These are phyloP conservation scores for Penicillium sp. DNA, from an alignment of 2,329 filamentous ascomycete species.

Conservation along the genomic window DNA sequence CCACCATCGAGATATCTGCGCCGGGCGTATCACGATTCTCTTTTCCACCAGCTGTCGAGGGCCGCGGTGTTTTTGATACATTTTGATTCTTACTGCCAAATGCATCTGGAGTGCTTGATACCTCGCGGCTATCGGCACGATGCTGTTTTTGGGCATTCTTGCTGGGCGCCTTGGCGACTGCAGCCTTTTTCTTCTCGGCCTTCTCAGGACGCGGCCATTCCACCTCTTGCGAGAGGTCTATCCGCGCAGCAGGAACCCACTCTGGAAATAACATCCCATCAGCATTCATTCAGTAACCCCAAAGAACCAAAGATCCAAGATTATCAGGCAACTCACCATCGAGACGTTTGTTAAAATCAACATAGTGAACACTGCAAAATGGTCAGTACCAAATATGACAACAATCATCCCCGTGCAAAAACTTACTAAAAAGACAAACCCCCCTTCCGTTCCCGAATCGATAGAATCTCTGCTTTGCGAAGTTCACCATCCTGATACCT, in stretches of 20 bases:
- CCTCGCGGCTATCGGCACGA: conserved; percentile 47
- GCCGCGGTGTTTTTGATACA: conserved; percentile 41
- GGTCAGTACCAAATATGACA: conserved; percentile 5
- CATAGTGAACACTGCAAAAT: conserved; percentile 69
- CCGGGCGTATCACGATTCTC: conserved; percentile 47
- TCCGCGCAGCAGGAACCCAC: conserved; percentile 77
- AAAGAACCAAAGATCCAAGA: too few relatives aligned
- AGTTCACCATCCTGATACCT: conserved; percentile 63
- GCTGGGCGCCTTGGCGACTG: conserved; percentile 46
- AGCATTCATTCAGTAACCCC: conserved; percentile 32
- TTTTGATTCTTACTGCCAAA: conserved; percentile 46
- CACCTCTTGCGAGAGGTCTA: conserved; percentile 84
- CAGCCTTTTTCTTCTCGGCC: conserved; percentile 71
- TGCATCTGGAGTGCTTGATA: conserved; percentile 51
- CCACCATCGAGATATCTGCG: conserved; percentile 25
- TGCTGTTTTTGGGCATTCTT: conserved; percentile 54
- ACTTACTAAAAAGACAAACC: conserved; percentile 73
- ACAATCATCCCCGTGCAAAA: background rate
- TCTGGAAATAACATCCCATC: conserved; percentile 69
- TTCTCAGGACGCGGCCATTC: conserved; percentile 95
- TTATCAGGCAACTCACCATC: conserved; percentile 42
- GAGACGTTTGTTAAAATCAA: conserved; percentile 91
- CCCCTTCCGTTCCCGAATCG: conserved; percentile 83
- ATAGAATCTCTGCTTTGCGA: conserved; percentile 92
- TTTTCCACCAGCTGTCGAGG: conserved; percentile 55